Evolutionary conservation across 139 green algal species (phyloP).

Genomic region (Tetraselmis striata): DNA sequence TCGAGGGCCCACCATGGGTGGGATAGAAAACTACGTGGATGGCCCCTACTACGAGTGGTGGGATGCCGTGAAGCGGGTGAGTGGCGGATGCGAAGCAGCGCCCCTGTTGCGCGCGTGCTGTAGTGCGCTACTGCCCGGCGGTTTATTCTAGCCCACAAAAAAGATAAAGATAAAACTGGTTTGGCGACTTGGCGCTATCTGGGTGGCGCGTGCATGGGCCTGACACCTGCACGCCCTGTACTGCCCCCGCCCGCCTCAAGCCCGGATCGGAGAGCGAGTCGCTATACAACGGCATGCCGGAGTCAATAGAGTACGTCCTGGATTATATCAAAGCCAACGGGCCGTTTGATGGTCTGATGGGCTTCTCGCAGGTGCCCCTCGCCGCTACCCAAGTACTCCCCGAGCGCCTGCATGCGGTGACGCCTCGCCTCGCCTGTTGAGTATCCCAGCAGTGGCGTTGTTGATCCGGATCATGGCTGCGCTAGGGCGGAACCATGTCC

Average conservation of each 20-base stretch:
- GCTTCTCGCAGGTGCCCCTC: background rate
- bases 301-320: background rate
- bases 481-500: conserved; percentile 74
- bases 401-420: conserved; percentile 28
- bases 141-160: too few species aligned
- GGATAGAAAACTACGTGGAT: background rate
- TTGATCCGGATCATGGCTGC: conserved; percentile 81
- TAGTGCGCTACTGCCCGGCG: background rate
- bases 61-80: background rate
- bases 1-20: background rate
- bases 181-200: too few species aligned
- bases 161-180: too few species aligned
- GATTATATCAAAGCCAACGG: background rate
- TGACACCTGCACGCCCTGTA: background rate
- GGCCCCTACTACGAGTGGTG: background rate
- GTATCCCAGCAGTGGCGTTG: conserved; percentile 72
- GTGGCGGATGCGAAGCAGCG: background rate
- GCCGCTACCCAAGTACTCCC: background rate
- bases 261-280: background rate
- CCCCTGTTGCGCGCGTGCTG: background rate
- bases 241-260: background rate
- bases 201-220: background rate
- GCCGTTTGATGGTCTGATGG: background rate
- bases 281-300: background rate
- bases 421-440: conserved; percentile 33